phyloP scores from a whole-genome alignment of 2,329 filamentous ascomycete genomes.

The Penicillium concentricum region DNA sequence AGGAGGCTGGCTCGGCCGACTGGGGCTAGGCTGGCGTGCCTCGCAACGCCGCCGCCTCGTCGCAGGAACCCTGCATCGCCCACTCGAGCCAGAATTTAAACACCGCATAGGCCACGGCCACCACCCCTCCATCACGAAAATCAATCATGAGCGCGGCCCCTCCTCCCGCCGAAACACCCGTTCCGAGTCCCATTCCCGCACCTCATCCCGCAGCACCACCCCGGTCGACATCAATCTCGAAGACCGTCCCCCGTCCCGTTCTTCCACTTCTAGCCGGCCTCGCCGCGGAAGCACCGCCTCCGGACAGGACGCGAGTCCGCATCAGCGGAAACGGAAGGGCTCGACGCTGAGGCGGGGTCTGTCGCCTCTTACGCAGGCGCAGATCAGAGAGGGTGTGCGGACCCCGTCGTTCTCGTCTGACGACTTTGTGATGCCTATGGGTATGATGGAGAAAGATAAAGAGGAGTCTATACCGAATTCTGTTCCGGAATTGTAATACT shows the following conservation, averaged over 20 bases:
- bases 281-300: conserved; percentile 37
- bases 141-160: conserved; percentile 30
- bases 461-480: conserved; percentile 22
- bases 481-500: conserved; percentile 26
- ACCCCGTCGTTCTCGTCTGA: conserved; percentile 38
- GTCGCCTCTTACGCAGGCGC: conserved; percentile 40
- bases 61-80: conserved; percentile 27
- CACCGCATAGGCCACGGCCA: conserved; percentile 28
- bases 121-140: conserved; percentile 28
- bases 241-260: conserved; percentile 37
- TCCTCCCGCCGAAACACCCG: conserved; percentile 33
- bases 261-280: conserved; percentile 31
- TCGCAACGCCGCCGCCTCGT: conserved; percentile 32
- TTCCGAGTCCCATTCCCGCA: conserved; percentile 43
- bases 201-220: conserved; percentile 44
- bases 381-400: conserved; percentile 36
- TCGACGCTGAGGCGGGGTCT: conserved; percentile 30
- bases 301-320: conserved; percentile 27
- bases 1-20: conserved; percentile 82
- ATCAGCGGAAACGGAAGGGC: conserved; percentile 34
- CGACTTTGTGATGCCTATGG: conserved; percentile 30
- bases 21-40: conserved; percentile 55
- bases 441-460: conserved; percentile 25
- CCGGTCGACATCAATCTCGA: conserved; percentile 34
- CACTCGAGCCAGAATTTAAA: conserved; percentile 29